Base-by-base conservation (phyloP, 371 early-diverging fungal genomes). In the Coemansia sp. region DNA sequence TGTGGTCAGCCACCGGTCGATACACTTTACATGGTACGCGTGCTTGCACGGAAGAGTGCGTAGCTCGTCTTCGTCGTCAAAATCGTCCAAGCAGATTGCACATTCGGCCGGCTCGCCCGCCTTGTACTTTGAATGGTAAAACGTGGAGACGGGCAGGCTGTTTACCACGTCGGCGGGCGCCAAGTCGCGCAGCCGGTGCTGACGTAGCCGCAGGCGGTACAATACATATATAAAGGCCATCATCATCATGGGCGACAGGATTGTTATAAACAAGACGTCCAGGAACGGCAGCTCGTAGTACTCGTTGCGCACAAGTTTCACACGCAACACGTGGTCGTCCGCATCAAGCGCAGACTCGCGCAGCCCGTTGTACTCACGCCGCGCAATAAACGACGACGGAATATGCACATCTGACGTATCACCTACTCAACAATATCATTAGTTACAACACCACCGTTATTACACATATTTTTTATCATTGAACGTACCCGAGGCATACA, bases 81-180 rank as follows among this genome's bases (percentile, higher is more conserved):
- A 98, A 58, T 92, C 93, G 28, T 94, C 94, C 65, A 98, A 81
- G 82, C 99, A 99, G 54, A 99, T 94, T 23, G 90, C 91, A 78
- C 99, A 99, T 44, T 90, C 90, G 29, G 86, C 86, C 15, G 88
- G 84, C 41, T 91, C 93, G 59, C 67, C 70, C 12, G 67, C 70
- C 21, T 64, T 63, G 63, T 69, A 23, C 49, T 90, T 88, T 58
- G 86, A 80, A 12, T 71, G 67, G 56, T 74, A 83, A 61, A 88
- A 91, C 2, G 83, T 80, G 59, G 87, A 88, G 32, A 82, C 72
- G 0, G 86, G 83, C 48, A 92, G 71, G 57, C 80, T 83, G 32
- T 82, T 82, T 41, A 92, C 91, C 32, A 88, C 82, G 28, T 85
- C 83, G 3, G 73, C 66, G 0, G 90, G 88, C 1, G 93, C 92